phyloP scores from a whole-genome alignment of 139 green algal species.

The Chlamydomonas sphaeroides region DNA sequence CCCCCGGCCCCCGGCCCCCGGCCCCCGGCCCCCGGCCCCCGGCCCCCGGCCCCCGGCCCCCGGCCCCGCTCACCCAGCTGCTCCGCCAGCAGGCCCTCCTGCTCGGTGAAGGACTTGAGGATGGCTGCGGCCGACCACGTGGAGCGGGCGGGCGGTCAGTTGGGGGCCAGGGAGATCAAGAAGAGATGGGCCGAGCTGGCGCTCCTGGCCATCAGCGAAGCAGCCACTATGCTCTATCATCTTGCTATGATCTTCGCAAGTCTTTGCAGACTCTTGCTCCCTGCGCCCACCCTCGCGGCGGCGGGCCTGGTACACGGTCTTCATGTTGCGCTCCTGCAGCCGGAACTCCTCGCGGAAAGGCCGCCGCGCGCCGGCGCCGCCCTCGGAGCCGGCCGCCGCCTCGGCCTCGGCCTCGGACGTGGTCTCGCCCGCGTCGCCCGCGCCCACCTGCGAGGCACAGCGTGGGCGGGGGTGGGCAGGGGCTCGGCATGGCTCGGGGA shows the following conservation, averaged over 20 bases:
- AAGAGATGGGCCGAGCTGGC: background rate
- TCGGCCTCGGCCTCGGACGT: background rate
- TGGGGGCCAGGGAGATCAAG: background rate
- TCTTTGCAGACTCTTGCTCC: background rate
- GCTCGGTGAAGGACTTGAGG: constrained; percentile 39
- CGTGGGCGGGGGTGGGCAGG: too few relatives aligned
- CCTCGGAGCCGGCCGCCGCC: background rate
- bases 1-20: too few relatives aligned
- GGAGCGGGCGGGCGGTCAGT: background rate
- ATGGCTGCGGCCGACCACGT: constrained; percentile 1
- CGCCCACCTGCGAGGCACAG: too few relatives aligned
- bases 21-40: too few relatives aligned
- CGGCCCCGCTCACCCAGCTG: too few relatives aligned
- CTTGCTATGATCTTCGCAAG: too few relatives aligned
- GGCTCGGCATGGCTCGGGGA: too few relatives aligned
- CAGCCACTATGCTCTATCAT: too few relatives aligned
- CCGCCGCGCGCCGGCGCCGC: background rate
- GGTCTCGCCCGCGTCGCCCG: background rate
- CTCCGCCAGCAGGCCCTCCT: constrained; percentile 53
- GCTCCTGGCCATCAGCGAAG: too few relatives aligned
- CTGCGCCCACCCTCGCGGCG: constrained; percentile 47
- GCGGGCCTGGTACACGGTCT: constrained; percentile 50
- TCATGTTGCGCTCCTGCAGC: constrained; percentile 49
- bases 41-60: too few relatives aligned
- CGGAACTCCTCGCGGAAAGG: constrained; percentile 36